These are phyloP conservation scores for Barbarea vulgaris DNA, from an alignment of 345 rosid genomes.

Conservation along the genomic window DNA sequence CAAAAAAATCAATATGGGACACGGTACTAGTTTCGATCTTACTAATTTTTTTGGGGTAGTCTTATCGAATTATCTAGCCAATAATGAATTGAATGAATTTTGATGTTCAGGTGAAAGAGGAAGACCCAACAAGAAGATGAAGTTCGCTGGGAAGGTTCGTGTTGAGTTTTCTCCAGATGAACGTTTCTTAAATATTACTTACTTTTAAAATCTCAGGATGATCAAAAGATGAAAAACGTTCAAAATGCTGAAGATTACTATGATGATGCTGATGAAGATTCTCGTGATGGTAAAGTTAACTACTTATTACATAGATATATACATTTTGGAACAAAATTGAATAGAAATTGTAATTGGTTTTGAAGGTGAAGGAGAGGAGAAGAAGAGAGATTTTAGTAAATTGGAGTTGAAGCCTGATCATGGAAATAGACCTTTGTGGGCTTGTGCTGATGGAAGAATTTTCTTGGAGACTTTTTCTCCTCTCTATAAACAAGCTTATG, in stretches of 20 bases:
- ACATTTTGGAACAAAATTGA: neutral
- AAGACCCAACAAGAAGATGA: constrained; percentile 63
- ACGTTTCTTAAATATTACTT: neutral
- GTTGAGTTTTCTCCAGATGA: too few relatives aligned
- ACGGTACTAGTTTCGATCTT: constrained; percentile 25
- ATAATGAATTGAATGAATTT: neutral
- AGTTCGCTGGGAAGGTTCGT: constrained; percentile 60
- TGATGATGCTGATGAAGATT: constrained; percentile 66
- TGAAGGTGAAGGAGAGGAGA: constrained; percentile 63
- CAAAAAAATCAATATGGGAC: constrained; percentile 27
- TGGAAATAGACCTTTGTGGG: constrained; percentile 87
- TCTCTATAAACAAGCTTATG: constrained; percentile 92
- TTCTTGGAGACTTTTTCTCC: constrained; percentile 84
- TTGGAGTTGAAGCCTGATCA: constrained; percentile 85
- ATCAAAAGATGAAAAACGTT: constrained; percentile 46
- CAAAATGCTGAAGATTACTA: constrained; percentile 53
- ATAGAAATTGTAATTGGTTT: neutral
- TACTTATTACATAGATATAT: neutral
- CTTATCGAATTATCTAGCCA: constrained; percentile 1
- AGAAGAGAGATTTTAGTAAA: constrained; percentile 70
- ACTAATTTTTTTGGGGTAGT: neutral
- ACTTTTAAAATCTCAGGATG: constrained; percentile 60
- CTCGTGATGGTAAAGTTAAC: constrained; percentile 58
- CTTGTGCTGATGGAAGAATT: constrained; percentile 91
- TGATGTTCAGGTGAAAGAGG: constrained; percentile 67